Evolutionary conservation across 1,139 yeast genomes (phyloP).

Genomic region (Suhomyces yuchorum): DNA sequence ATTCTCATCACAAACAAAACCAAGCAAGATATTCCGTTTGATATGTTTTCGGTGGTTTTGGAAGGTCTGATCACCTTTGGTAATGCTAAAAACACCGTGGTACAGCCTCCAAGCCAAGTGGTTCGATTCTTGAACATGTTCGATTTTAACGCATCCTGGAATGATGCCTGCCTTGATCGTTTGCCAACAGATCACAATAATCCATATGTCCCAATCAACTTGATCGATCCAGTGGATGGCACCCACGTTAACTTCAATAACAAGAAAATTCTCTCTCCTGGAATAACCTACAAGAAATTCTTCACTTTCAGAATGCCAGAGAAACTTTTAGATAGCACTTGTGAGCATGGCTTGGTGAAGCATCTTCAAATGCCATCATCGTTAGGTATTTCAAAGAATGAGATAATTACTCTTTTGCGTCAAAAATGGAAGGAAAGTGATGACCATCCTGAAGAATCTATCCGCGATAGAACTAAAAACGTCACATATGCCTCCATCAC

Average conservation of each 20-base stretch:
- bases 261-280: slow-evolving; percentile 34
- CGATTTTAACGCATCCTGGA: slow-evolving; percentile 47
- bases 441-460: slow-evolving; percentile 12
- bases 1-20: slow-evolving; percentile 39
- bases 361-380: slow-evolving; percentile 44
- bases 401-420: slow-evolving; percentile 30
- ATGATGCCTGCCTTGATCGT: slow-evolving; percentile 38
- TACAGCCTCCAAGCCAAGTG: slow-evolving; percentile 21
- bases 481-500: slow-evolving; percentile 26
- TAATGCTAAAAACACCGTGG: slow-evolving; percentile 20
- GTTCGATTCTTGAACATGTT: slow-evolving; percentile 40
- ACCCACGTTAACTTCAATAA: slow-evolving; percentile 31
- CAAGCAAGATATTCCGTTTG: slow-evolving; percentile 35
- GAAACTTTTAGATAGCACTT: slow-evolving; percentile 38
- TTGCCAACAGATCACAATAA: slow-evolving; percentile 31
- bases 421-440: slow-evolving; percentile 30
- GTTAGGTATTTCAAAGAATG: slow-evolving; percentile 34
- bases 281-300: slow-evolving; percentile 41
- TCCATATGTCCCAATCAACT: slow-evolving; percentile 26
- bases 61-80: slow-evolving; percentile 38
- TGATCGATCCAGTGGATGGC: slow-evolving; percentile 36
- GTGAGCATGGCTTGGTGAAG: slow-evolving; percentile 38
- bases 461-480: slow-evolving; percentile 7
- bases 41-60: slow-evolving; percentile 43
- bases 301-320: slow-evolving; percentile 44